Evolutionary conservation across 2,329 filamentous ascomycete genomes (phyloP), one percentile per base, ranked within the genome.

Genomic region (Chaetoscypha palmicola): DNA sequence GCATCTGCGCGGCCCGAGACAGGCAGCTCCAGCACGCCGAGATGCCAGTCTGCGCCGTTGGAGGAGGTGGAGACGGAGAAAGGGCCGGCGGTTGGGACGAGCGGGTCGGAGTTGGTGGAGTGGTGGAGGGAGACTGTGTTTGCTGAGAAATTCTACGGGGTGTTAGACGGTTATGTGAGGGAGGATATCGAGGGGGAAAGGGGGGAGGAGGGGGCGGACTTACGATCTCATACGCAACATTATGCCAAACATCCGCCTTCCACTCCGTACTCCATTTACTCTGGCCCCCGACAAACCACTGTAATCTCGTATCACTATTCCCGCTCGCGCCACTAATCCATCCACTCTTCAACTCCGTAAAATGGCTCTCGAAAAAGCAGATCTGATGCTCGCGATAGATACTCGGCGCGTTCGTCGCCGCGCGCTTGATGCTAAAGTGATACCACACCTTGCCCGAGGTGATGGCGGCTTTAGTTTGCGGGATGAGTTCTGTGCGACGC

Each of bases 311-410:
- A 47, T 74, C 68, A 16, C 61, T 46, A 62, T 66, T 67, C 31
- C 66, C 70, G 23, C 59, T 50, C 43, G 68, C 65, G 34, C 72
- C 72, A 40, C 63, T 66, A 20, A 80, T 66, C 72, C 73, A 78
- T 34, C 82, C 83, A 45, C 76, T 77, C 68, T 86, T 86, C 61
- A 87, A 65, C 68, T 86, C 82, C n/a, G 81, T 85, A 64, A 86
- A 86, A 64, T 86, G 81, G 62, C 71, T 77, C 65, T 84, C 81
- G 66, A 77, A 79, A 62, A 72, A 72, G 58, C 61, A 64, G 55
- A 70, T 68, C 64, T 86, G 82, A 63, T 86, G 82, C 67, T 86
- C 81, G 45, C 79, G 72, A 9, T 68, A 72, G 2, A 70, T 64
- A 23, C 70, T 72, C 0, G 82, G 82, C 0, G 78, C 68, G 57